Base-by-base conservation (phyloP, 75 land plant genomes). In the Isoetes taiwanensis region DNA sequence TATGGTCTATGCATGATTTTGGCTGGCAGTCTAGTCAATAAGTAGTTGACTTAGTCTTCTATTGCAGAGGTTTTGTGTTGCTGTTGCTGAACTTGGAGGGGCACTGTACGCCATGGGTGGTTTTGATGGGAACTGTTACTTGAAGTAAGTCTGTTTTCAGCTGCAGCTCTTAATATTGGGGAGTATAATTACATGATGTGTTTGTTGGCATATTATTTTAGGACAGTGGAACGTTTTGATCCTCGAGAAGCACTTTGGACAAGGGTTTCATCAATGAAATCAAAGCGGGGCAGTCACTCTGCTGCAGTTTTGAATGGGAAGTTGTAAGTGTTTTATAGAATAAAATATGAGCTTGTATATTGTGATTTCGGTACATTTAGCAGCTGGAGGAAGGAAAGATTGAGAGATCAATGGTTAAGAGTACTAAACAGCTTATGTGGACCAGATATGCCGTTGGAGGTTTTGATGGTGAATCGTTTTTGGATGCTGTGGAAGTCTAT, bases 181-280 rank as follows among this genome's bases (percentile, higher is more conserved):
- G 39, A 37, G 39, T 37, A 14, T 37, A 14, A 14, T 37, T 37
- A 9, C 9, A 9, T 14, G 14, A 9, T 37, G 39, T 37, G 9
- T 9, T 14, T 37, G 9, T 37, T 37, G 12, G 9, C 39, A 43
- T 5, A 28, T 5, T 10, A 31, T 23, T 53, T 11, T 66, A 93
- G 98, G 29, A 72, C 83, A 34, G 75, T 67, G 41, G 98, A 87
- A 70, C 53, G 90, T 61, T 84, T 72, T 65, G 98, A 93, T 65
- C 95, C 86, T 31, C 72, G 98, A 26, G 86, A 87, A 42, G 66
- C 61, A 35, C 64, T 66, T 0, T 87, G 98, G 98, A 72, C 70
- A 2, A 62, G 24, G 48, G 48, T 93, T 52, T 62, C 71, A 20
- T 55, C 62, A 52, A 93, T 93, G 98, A 66, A 57, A 6, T 46